Base-by-base conservation (phyloP, 805 yeast species). In the Alloascoidea africana region DNA sequence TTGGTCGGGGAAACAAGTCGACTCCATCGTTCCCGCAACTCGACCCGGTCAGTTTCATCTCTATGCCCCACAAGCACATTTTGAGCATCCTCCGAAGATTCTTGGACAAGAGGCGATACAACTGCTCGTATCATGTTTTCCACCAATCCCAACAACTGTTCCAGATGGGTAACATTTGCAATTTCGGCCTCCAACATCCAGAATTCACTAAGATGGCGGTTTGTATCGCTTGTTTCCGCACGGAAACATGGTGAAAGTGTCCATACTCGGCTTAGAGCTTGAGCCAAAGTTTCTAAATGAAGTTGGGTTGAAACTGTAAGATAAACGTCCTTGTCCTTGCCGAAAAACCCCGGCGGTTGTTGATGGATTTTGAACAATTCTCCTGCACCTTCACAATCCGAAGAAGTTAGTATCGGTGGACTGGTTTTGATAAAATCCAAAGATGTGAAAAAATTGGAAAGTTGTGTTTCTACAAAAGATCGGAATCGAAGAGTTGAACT, bases 361-460 rank as follows among this genome's bases (percentile, higher is more conserved):
- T 38, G 33, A 34, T 62, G 65, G 6, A 87, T 58, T 35, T 58
- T 60, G 46, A 91, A 91, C 43, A 82, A 70, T 52, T 91, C 97
- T 3, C 97, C 97, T 2, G 94, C 96, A 14, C 98, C 97, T 59
- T 91, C 99, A 53, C 97, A 89, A 54, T 91, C 98, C 1, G 93
- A 73, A 6, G 83, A 65, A 0, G 98, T 91, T 16, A 89, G 59
- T 8, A 89, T 48, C 4, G 99, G 98, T 2, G 97, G 94, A 17
- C 76, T 64, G 0, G 83, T 85, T 58, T 84, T 87, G 11, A 65
- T 57, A 45, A 83, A 85, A 11, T 68, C 68, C 14, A 66, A 47
- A 0, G 50, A 39, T 14, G 62, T 58, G 53, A 84, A 83, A 46
- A 71, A 83, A 2, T 59, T 59, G 32, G 65, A 56, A 4, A 86